Evolutionary conservation across 2,329 filamentous ascomycete genomes (phyloP).

Genomic region (Sporothrix globosa): DNA sequence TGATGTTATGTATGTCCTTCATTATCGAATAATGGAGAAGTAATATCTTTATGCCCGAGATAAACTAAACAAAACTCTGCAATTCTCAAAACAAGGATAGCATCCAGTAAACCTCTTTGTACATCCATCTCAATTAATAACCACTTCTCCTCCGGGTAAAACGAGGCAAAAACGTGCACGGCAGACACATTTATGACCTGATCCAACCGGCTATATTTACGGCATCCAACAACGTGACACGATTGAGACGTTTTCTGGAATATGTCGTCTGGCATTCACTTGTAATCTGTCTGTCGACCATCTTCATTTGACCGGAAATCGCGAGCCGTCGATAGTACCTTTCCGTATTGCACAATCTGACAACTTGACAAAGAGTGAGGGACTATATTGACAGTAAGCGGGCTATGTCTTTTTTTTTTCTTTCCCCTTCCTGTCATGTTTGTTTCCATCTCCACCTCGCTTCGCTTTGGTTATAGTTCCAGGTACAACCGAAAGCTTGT

Average conservation of each 20-base stretch:
- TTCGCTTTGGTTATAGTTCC: not conserved
- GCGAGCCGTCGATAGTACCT: not conserved
- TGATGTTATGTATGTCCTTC: too few species aligned
- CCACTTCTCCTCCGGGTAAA: not conserved
- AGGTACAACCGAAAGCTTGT: not conserved
- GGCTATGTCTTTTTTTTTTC: not conserved
- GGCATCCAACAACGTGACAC: not conserved
- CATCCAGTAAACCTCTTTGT: too few species aligned
- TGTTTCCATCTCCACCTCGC: not conserved
- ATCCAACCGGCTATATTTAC: not conserved
- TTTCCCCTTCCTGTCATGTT: not conserved
- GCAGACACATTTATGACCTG: not conserved
- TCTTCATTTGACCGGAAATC: not conserved
- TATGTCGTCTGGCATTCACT: not conserved
- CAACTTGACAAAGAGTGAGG: not conserved
- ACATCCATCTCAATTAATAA: too few species aligned
- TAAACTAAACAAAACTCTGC: too few species aligned
- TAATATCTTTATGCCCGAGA: too few species aligned
- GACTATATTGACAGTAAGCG: too few species aligned
- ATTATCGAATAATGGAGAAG: too few species aligned
- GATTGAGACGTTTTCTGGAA: not conserved
- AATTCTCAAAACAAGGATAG: too few species aligned
- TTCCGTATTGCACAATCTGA: not conserved
- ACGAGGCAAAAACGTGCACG: not conserved
- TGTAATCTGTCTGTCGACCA: too few species aligned